phyloP scores from a whole-genome alignment of 139 green algal species.

The Chlorella sp. region DNA sequence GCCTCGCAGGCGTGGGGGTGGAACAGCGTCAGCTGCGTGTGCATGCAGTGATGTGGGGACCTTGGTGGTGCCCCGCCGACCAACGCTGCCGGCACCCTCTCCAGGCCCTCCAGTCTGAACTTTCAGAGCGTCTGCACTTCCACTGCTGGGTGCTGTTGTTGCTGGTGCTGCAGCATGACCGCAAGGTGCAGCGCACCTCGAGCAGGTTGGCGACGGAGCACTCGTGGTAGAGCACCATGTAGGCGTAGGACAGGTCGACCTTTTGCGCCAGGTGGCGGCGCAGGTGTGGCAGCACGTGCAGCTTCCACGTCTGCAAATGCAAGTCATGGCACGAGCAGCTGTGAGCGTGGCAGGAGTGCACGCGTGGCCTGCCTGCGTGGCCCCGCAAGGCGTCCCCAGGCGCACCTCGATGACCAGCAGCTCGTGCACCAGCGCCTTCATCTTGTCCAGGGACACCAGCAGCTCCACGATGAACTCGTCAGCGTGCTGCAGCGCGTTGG shows the following conservation, averaged over 20 bases:
- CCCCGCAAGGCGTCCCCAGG: too few species aligned
- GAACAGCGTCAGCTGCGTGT: constrained; percentile 60
- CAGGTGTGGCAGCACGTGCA: constrained; percentile 61
- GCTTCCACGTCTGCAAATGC: constrained; percentile 70
- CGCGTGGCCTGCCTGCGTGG: too few species aligned
- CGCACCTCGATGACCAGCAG: constrained; percentile 67
- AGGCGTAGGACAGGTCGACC: constrained; percentile 47
- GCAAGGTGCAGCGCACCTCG: too few species aligned
- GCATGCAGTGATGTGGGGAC: too few species aligned
- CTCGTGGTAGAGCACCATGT: constrained; percentile 73
- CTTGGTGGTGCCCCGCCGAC: too few species aligned
- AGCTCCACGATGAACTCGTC: constrained; percentile 85
- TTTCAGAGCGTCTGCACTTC: too few species aligned
- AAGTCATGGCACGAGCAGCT: too few species aligned
- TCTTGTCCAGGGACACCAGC: constrained; percentile 64
- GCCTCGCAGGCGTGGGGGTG: constrained; percentile 54
- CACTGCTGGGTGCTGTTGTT: too few species aligned
- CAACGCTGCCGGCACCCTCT: too few species aligned
- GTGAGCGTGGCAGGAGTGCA: too few species aligned
- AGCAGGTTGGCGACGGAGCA: constrained; percentile 72
- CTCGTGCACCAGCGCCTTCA: constrained; percentile 62
- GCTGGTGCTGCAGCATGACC: too few species aligned
- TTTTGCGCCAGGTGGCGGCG: constrained; percentile 49
- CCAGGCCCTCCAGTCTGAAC: too few species aligned
- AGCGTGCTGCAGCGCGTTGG: constrained; percentile 62